Percentiles rank a stretch among this genome's conserved stretches.
These are phyloP conservation scores for Erigeron philadelphicus DNA, from an alignment of 140 eudicot species.

Conservation along the genomic window DNA sequence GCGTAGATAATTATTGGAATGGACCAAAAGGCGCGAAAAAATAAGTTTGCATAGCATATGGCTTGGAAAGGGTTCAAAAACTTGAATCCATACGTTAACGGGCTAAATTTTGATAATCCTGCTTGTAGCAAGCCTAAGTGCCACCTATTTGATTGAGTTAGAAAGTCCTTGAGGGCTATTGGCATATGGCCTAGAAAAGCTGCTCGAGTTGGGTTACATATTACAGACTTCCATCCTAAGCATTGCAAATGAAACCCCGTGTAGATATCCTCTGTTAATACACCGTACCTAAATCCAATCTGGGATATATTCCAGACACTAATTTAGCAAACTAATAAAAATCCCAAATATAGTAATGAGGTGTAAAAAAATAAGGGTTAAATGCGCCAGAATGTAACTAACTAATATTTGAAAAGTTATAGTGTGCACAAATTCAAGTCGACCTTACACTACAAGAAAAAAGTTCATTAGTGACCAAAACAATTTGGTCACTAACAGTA, in stretches of 20 bases:
- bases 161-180: conserved; percentile 36
- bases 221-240: conserved; percentile 52
- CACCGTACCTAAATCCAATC: conserved; percentile 64
- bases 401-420: too few relatives aligned
- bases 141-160: conserved; percentile 54
- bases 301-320: conserved; percentile 20
- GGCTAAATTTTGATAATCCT: conserved; percentile 41
- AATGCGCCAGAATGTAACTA: too few relatives aligned
- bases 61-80: conserved; percentile 48
- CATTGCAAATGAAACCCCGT: conserved; percentile 57
- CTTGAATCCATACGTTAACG: conserved; percentile 41
- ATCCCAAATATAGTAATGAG: background rate
- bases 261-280: conserved; percentile 55
- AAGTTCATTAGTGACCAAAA: too few relatives aligned
- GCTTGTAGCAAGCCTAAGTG: conserved; percentile 48
- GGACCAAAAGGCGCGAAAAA: conserved; percentile 43
- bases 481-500: too few relatives aligned
- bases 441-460: too few relatives aligned
- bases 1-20: conserved; percentile 57
- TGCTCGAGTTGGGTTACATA: conserved; percentile 53
- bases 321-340: background rate
- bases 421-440: too few relatives aligned
- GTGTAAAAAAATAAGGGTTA: background rate
- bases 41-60: conserved; percentile 36
- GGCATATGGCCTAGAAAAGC: conserved; percentile 65